Evolutionary conservation across 306 rosid species (phyloP).

Genomic region (Argentina anserina): DNA sequence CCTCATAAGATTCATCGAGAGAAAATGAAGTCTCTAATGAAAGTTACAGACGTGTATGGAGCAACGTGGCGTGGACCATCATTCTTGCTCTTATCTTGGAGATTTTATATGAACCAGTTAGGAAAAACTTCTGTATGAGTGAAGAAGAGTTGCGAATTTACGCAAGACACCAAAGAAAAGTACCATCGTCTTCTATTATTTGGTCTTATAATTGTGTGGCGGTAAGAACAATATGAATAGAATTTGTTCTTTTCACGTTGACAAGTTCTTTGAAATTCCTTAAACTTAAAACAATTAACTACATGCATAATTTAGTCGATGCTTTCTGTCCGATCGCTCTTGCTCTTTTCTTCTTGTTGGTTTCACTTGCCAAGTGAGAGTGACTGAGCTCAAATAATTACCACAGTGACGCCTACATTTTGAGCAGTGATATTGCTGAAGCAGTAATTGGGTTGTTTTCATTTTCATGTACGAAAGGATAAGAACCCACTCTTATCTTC

Average conservation of each 20-base stretch:
- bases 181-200: neutral
- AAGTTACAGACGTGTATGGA: conserved; percentile 5
- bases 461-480: neutral
- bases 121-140: conserved; percentile 1
- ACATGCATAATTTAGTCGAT: neutral
- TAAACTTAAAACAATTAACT: neutral
- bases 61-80: conserved; percentile 19
- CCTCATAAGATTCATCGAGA: neutral
- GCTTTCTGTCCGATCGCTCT: neutral
- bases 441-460: neutral
- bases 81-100: neutral
- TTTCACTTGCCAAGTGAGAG: neutral
- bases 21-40: conserved; percentile 7
- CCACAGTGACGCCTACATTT: neutral
- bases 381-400: neutral
- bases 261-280: neutral
- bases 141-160: neutral
- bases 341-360: neutral
- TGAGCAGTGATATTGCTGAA: neutral
- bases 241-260: neutral
- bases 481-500: neutral
- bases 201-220: neutral
- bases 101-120: conserved; percentile 12
- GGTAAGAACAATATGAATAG: neutral
- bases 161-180: neutral